Evolutionary conservation across 306 rosid species (phyloP).

Genomic region (Luffa acutangula): DNA sequence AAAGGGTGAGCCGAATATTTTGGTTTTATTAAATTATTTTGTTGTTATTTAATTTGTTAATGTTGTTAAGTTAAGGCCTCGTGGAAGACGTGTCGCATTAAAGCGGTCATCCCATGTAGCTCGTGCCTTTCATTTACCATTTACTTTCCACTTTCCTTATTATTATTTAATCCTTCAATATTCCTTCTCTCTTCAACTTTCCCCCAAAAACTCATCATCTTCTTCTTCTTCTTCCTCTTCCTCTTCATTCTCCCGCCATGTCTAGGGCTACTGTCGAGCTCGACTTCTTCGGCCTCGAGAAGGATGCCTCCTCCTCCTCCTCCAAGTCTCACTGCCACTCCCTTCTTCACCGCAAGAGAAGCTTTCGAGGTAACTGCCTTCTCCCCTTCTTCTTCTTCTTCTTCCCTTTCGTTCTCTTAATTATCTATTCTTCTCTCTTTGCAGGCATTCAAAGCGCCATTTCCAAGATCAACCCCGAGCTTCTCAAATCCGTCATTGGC

Average conservation of each 20-base stretch:
- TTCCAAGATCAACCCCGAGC: constrained; percentile 30
- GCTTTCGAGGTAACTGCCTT: background rate
- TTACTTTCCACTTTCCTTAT: background rate
- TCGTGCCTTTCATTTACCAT: background rate
- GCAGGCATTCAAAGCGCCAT: constrained; percentile 22
- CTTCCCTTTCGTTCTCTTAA: background rate
- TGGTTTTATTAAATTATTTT: no score
- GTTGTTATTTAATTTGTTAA: no score
- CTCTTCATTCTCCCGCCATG: background rate
- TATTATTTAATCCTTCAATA: background rate
- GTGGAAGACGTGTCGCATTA: background rate
- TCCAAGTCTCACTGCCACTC: background rate
- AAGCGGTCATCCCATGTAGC: background rate
- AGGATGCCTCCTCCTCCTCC: background rate
- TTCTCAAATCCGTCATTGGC: constrained; percentile 30
- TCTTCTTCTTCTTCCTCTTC: background rate
- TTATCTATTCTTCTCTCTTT: background rate
- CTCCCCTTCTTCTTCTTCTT: no score
- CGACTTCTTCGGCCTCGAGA: background rate
- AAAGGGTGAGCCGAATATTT: background rate
- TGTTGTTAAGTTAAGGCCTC: background rate
- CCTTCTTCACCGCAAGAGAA: background rate
- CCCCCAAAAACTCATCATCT: background rate
- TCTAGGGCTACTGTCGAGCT: constrained; percentile 6
- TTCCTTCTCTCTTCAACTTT: background rate